Percentiles rank a stretch among this genome's conserved stretches.
phyloP scores from a whole-genome alignment of 257 asterid species.

The Osmanthus fragrans region DNA sequence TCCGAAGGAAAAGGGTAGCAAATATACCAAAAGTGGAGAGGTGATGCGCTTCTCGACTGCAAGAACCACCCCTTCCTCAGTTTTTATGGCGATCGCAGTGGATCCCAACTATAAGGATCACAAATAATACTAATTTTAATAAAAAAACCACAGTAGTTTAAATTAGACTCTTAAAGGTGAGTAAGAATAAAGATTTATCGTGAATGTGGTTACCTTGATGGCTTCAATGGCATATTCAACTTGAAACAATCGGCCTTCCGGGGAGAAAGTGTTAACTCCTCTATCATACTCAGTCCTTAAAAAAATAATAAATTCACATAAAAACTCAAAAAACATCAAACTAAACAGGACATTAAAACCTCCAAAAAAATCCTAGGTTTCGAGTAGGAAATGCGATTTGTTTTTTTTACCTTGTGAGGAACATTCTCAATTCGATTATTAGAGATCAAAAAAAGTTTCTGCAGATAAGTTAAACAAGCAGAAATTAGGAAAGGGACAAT shows the following conservation, averaged over 20 bases:
- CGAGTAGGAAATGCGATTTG: not conserved
- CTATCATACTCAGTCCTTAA: slow-evolving; percentile 91
- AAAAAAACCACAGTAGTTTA: not conserved
- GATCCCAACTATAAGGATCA: slow-evolving; percentile 67
- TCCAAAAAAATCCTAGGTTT: slow-evolving; percentile 23
- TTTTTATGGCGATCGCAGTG: slow-evolving; percentile 88
- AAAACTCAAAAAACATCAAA: not conserved
- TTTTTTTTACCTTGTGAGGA: slow-evolving; percentile 65
- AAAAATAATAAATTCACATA: not conserved
- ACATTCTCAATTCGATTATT: slow-evolving; percentile 47
- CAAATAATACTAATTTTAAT: not conserved
- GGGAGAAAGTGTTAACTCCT: slow-evolving; percentile 94
- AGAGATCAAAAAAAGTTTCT: slow-evolving; percentile 29
- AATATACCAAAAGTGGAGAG: slow-evolving; percentile 77
- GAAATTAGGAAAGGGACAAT: slow-evolving; percentile 1
- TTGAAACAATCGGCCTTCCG: slow-evolving; percentile 93
- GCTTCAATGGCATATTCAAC: slow-evolving; percentile 96
- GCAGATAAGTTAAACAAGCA: slow-evolving; percentile 21
- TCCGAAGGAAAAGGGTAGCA: not conserved
- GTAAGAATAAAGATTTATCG: not conserved
- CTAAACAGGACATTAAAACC: not conserved
- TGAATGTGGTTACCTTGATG: slow-evolving; percentile 52
- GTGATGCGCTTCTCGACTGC: slow-evolving; percentile 95
- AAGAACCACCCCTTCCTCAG: slow-evolving; percentile 91
- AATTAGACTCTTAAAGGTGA: not conserved